Evolutionary conservation across 108 stramenopile genomes (phyloP).

Genomic region (Cyclotella cryptica): DNA sequence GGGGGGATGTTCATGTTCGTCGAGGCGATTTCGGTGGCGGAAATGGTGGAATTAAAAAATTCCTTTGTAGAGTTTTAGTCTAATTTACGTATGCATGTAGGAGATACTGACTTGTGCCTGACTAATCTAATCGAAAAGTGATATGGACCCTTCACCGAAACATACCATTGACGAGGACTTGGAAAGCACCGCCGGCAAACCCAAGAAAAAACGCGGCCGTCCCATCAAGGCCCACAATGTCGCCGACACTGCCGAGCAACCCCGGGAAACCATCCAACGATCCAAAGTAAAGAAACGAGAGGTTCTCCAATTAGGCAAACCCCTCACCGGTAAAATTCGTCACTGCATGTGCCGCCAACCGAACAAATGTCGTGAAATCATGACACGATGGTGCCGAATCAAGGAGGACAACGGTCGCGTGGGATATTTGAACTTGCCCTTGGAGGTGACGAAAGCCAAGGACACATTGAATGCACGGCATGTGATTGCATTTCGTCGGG

Average conservation of each 20-base stretch:
- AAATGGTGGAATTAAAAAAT: too few relatives aligned
- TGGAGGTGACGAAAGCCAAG: conserved; percentile 4
- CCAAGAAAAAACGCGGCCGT: background rate
- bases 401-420: background rate
- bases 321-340: background rate
- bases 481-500: background rate
- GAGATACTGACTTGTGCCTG: too few relatives aligned
- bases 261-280: background rate
- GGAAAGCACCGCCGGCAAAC: background rate
- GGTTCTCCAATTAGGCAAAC: background rate
- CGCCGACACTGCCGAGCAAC: background rate
- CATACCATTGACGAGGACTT: too few relatives aligned
- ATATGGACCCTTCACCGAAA: too few relatives aligned
- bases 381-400: conserved; percentile 5
- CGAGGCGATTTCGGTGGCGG: too few relatives aligned
- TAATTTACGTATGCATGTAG: too few relatives aligned
- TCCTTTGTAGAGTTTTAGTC: too few relatives aligned
- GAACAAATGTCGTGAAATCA: conserved; percentile 11
- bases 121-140: too few relatives aligned
- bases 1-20: too few relatives aligned
- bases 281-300: background rate
- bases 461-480: conserved; percentile 3
- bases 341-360: conserved; percentile 23
- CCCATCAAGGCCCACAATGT: background rate
- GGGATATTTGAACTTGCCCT: background rate